phyloP scores from a whole-genome alignment of 495 filamentous ascomycete species.

The Penicillium verhagenii region DNA sequence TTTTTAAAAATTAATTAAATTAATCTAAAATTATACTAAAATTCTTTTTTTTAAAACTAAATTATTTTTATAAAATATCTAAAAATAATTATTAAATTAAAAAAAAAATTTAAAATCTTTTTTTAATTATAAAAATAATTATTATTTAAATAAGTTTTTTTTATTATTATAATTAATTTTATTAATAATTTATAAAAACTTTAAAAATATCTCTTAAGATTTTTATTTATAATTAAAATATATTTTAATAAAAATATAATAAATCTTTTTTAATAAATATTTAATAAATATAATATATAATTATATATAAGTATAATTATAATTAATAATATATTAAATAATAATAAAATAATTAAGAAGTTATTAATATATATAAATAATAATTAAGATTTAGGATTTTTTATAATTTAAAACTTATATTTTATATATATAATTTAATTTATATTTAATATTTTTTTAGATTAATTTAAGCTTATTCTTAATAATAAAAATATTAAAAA shows the following conservation, averaged over 20 bases:
- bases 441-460: conserved; percentile 15
- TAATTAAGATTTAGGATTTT: background rate
- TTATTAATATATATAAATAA: no score
- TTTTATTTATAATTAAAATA: conserved; percentile 12
- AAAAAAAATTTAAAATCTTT: no score
- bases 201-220: conserved; percentile 18
- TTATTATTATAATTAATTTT: conserved; percentile 19
- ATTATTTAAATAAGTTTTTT: conserved; percentile 16
- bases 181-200: conserved; percentile 19
- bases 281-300: conserved; percentile 10
- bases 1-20: no score
- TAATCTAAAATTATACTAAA: no score
- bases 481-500: conserved; percentile 9
- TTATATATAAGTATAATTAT: conserved; percentile 12
- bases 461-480: conserved; percentile 11
- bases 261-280: conserved; percentile 10
- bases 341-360: conserved; percentile 15
- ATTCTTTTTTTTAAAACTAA: no score
- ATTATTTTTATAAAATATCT: no score
- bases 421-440: conserved; percentile 21
- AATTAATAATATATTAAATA: conserved; percentile 23
- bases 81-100: no score
- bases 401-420: conserved; percentile 8
- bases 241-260: conserved; percentile 12
- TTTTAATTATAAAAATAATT: conserved; percentile 12